These are phyloP conservation scores for Sugiyamaella japonica DNA, from an alignment of 1,139 yeast genomes.

Conservation along the genomic window DNA sequence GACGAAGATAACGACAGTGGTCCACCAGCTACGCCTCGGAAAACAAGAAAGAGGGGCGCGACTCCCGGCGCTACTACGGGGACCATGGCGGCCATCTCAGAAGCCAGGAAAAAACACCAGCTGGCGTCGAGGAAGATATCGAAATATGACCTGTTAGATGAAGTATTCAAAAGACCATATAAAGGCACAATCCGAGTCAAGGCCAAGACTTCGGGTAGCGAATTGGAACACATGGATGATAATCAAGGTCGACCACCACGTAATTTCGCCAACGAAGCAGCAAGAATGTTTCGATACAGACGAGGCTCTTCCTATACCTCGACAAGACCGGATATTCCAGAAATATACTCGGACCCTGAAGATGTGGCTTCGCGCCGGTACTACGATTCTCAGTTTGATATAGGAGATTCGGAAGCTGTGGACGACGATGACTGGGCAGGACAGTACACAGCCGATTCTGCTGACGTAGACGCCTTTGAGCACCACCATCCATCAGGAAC, in stretches of 20 bases:
- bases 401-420: constrained; percentile 23
- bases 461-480: neutral
- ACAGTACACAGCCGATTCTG: neutral
- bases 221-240: neutral
- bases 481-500: constrained; percentile 8
- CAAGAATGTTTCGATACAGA: constrained; percentile 2
- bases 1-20: neutral
- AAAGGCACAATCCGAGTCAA: constrained; percentile 31
- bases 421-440: constrained; percentile 21
- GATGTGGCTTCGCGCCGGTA: constrained; percentile 14
- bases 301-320: constrained; percentile 10
- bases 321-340: constrained; percentile 12
- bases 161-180: constrained; percentile 37
- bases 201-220: constrained; percentile 3
- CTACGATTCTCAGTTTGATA: constrained; percentile 19
- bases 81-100: neutral
- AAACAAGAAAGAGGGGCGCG: constrained; percentile 8
- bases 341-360: constrained; percentile 23
- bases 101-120: constrained; percentile 4
- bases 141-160: constrained; percentile 35
- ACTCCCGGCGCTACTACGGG: neutral
- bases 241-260: constrained; percentile 4
- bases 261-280: constrained; percentile 2
- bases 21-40: constrained; percentile 14
- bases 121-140: constrained; percentile 25